Conservation (phyloP, 805 yeast species). For the Nakazawaea ernobii region DNA sequence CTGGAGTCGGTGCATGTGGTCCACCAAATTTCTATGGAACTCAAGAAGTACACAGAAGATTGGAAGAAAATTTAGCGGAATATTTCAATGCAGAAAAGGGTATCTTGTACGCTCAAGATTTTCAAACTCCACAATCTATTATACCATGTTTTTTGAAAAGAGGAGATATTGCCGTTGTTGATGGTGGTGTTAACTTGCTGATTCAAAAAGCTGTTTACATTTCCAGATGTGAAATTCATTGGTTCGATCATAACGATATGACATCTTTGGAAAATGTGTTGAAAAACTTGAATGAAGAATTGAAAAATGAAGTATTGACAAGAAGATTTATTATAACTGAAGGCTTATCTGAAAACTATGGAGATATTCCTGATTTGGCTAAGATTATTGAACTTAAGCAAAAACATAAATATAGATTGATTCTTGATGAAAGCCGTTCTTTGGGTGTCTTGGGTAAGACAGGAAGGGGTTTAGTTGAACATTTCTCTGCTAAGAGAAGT, state of each 20-base stretch:
- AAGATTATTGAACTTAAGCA: constrained; percentile 68
- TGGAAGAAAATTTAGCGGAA: constrained; percentile 68
- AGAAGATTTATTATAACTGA: constrained; percentile 91
- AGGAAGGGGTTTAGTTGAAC: constrained; percentile 85
- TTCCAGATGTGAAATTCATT: constrained; percentile 79
- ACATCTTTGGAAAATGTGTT: constrained; percentile 71
- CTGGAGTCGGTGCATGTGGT: constrained; percentile 98
- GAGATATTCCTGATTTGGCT: constrained; percentile 71
- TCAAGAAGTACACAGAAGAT: constrained; percentile 80
- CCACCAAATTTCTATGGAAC: constrained; percentile 98
- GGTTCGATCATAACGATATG: constrained; percentile 86
- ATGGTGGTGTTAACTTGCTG: constrained; percentile 66
- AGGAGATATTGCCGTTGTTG: constrained; percentile 90
- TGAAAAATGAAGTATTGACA: constrained; percentile 69
- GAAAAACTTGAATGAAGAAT: constrained; percentile 51
- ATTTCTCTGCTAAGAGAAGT: constrained; percentile 56
- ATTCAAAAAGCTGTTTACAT: constrained; percentile 85
- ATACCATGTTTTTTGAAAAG: constrained; percentile 91
- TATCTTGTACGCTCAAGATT: constrained; percentile 90
- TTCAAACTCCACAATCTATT: constrained; percentile 79
- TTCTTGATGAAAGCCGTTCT: constrained; percentile 83
- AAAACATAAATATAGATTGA: constrained; percentile 77
- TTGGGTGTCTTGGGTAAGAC: constrained; percentile 79
- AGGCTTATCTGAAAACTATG: constrained; percentile 76
- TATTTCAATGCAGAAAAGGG: constrained; percentile 75